Conservation (phyloP, 225 moss, liverwort and hornwort genomes). For the Lunularia cruciata region DNA sequence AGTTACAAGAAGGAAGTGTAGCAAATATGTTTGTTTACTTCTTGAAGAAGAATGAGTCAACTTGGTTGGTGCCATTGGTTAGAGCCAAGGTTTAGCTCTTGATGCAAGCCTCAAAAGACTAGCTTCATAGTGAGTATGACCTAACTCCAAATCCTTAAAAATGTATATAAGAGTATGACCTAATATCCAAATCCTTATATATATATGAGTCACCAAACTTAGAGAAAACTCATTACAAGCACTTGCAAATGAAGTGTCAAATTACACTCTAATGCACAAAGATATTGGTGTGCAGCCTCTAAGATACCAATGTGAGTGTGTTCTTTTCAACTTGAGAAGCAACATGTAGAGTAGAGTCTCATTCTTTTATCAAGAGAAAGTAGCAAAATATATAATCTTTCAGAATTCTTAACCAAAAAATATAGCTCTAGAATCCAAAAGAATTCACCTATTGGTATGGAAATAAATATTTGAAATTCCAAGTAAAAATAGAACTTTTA, state of each 20-base stretch:
- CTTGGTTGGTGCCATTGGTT: not conserved
- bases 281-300: not conserved
- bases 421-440: not conserved
- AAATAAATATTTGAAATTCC: no score
- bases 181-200: not conserved
- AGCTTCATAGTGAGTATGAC: slow-evolving; percentile 4
- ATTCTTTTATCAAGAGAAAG: no score
- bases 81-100: not conserved
- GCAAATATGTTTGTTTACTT: not conserved
- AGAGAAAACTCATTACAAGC: not conserved
- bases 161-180: no score
- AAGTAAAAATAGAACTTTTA: no score
- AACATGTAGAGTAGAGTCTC: no score
- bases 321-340: not conserved
- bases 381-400: not conserved
- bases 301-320: not conserved
- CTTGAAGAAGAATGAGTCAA: not conserved
- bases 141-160: not conserved
- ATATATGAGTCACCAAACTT: not conserved
- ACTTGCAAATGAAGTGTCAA: not conserved
- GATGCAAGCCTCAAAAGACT: not conserved
- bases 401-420: not conserved
- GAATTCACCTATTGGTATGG: not conserved
- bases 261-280: not conserved
- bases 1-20: not conserved